Evolutionary conservation across 176 grass and related monocot species (phyloP).

Genomic region (Calamus simplicifolius): DNA sequence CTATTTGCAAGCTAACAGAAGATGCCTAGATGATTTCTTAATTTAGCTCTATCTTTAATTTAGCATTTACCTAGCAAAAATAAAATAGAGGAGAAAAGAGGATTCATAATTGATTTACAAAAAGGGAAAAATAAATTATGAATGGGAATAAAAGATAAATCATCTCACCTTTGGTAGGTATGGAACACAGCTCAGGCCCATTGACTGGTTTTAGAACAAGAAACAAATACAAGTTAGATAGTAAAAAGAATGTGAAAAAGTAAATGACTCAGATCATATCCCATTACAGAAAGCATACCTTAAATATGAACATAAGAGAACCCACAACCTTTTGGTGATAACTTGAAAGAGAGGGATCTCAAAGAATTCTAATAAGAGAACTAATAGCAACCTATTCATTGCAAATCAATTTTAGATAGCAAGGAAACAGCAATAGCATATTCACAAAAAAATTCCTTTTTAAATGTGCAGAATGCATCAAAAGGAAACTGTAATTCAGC

Average conservation of each 20-base stretch:
- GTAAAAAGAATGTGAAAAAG: slow-evolving; percentile 7
- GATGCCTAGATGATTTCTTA: no score
- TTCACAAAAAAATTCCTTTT: no score
- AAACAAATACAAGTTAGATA: no score
- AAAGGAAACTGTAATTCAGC: no score
- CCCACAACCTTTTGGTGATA: slow-evolving; percentile 96
- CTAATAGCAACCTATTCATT: slow-evolving; percentile 77
- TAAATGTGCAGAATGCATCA: no score
- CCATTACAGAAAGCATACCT: slow-evolving; percentile 44
- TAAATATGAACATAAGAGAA: slow-evolving; percentile 93
- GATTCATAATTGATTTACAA: no score
- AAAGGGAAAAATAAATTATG: no score
- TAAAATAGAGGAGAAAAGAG: no score
- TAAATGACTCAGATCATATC: neutral
- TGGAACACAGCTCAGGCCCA: slow-evolving; percentile 95
- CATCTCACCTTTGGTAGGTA: slow-evolving; percentile 92
- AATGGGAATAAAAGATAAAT: slow-evolving; percentile 3
- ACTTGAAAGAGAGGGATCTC: slow-evolving; percentile 95
- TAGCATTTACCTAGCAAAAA: no score
- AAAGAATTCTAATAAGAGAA: slow-evolving; percentile 93
- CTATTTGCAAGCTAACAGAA: no score
- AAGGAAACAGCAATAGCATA: neutral
- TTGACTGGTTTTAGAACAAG: slow-evolving; percentile 48
- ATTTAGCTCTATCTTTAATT: no score
- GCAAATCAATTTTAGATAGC: slow-evolving; percentile 18